A percentile compares a stretch with the other conserved stretches of the same genome.
Conservation (phyloP, 2,329 filamentous ascomycete species). For the Microcera coccophila region DNA sequence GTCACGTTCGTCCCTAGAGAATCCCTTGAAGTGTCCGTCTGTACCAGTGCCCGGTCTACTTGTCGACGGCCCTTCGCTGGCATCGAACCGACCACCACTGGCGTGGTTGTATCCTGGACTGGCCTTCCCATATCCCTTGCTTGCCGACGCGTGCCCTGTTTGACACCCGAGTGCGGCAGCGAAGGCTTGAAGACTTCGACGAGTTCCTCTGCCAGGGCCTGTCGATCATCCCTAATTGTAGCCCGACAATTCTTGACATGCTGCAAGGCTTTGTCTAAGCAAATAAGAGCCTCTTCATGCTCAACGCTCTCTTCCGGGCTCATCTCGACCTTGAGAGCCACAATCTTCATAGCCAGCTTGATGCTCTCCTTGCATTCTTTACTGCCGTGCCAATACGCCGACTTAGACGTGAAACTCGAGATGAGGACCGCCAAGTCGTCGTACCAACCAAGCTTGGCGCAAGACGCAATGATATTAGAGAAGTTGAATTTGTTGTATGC, state of each 20-base stretch:
- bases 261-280: conserved; percentile 17
- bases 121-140: too few relatives aligned
- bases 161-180: too few relatives aligned
- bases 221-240: conserved; percentile 17
- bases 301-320: conserved; percentile 4
- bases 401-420: conserved; percentile 27
- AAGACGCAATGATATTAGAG: conserved; percentile 33
- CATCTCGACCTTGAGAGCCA: conserved; percentile 24
- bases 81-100: too few relatives aligned
- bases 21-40: too few relatives aligned
- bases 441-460: conserved; percentile 32
- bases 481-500: conserved; percentile 39
- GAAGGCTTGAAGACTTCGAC: conserved; percentile 16
- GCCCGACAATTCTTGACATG: conserved; percentile 23
- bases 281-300: conserved; percentile 25
- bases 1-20: background rate
- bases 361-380: conserved; percentile 36
- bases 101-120: too few relatives aligned
- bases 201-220: conserved; percentile 13
- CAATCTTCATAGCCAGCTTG: conserved; percentile 36
- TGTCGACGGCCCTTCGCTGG: too few relatives aligned
- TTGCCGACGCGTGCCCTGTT: too few relatives aligned
- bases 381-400: conserved; percentile 36
- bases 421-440: conserved; percentile 30
- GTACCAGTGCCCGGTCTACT: too few relatives aligned